Conservation (phyloP, 148 eudicot genomes). For the Silene latifolia region DNA sequence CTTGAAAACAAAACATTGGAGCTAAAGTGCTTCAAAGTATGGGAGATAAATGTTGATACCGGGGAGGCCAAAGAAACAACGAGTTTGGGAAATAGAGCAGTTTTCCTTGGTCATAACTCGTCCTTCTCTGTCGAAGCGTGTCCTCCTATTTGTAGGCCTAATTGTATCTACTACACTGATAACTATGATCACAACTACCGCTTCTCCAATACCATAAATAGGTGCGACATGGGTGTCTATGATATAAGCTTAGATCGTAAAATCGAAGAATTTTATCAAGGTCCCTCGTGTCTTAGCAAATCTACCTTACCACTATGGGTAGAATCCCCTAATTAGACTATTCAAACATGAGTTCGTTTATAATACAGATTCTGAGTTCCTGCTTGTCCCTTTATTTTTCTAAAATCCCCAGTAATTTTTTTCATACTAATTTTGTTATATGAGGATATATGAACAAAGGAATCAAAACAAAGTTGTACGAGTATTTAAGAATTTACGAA, state of each 20-base stretch:
- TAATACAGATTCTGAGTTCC: neutral
- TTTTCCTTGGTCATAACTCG: neutral
- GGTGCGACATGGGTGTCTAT: slow-evolving; percentile 5
- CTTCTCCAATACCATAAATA: neutral
- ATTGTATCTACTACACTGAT: slow-evolving; percentile 13
- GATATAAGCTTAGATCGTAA: slow-evolving; percentile 2
- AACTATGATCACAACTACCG: neutral
- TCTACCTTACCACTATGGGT: slow-evolving; percentile 4
- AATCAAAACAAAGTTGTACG: too few relatives aligned
- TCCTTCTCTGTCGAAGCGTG: slow-evolving; percentile 6
- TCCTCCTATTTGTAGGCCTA: slow-evolving; percentile 1
- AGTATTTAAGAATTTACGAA: too few relatives aligned
- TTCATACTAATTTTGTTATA: neutral
- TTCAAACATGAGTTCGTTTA: neutral
- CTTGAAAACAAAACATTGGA: neutral
- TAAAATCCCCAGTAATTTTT: too few relatives aligned
- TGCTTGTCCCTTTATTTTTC: neutral
- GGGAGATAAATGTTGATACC: slow-evolving; percentile 13
- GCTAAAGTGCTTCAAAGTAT: neutral
- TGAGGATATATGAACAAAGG: too few relatives aligned
- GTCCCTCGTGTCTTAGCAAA: slow-evolving; percentile 1
- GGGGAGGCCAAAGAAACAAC: neutral
- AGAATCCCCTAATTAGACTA: neutral
- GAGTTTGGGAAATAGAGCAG: slow-evolving; percentile 1
- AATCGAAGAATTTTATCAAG: slow-evolving; percentile 4